Conservation (phyloP, 2,329 filamentous ascomycete species). For the Penicillium frequentans region DNA sequence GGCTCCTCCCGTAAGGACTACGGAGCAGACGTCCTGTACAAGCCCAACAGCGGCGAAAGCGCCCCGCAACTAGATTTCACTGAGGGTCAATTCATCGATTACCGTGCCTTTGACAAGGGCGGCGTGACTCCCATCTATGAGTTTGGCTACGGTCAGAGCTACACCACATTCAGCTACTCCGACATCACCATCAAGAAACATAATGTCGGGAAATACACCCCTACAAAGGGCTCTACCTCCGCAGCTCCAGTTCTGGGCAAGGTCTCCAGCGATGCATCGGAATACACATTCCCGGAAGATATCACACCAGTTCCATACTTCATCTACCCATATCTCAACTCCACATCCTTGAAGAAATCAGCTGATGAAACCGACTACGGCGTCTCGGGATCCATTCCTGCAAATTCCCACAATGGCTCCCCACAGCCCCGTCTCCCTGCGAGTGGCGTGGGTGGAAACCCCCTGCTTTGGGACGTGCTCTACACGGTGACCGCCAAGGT, state of each 20-base stretch:
- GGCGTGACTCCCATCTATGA: constrained; percentile 56
- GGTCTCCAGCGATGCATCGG: constrained; percentile 27
- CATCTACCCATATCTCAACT: constrained; percentile 14
- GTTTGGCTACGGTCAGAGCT: constrained; percentile 59
- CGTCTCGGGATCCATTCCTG: constrained; percentile 6
- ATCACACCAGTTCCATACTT: constrained; percentile 1
- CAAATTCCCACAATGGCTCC: neutral
- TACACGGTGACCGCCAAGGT: constrained; percentile 57
- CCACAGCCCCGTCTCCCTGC: constrained; percentile 41
- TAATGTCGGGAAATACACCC: neutral
- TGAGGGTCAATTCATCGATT: constrained; percentile 56
- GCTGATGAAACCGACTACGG: constrained; percentile 7
- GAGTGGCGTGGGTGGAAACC: constrained; percentile 39
- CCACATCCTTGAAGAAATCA: neutral
- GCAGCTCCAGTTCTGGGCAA: constrained; percentile 59
- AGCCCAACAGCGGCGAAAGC: constrained; percentile 8
- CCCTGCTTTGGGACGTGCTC: constrained; percentile 22
- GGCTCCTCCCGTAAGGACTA: constrained; percentile 2
- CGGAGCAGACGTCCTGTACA: constrained; percentile 36
- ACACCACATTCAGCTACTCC: constrained; percentile 54
- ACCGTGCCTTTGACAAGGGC: constrained; percentile 48
- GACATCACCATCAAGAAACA: constrained; percentile 48
- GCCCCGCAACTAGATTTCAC: constrained; percentile 54
- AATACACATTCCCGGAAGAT: constrained; percentile 6
- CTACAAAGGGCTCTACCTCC: constrained; percentile 51